Percentiles rank a stretch among this genome's conserved stretches.
Evolutionary conservation across 2,329 filamentous ascomycete genomes (phyloP).

Genomic region (Cladosporium sp.): DNA sequence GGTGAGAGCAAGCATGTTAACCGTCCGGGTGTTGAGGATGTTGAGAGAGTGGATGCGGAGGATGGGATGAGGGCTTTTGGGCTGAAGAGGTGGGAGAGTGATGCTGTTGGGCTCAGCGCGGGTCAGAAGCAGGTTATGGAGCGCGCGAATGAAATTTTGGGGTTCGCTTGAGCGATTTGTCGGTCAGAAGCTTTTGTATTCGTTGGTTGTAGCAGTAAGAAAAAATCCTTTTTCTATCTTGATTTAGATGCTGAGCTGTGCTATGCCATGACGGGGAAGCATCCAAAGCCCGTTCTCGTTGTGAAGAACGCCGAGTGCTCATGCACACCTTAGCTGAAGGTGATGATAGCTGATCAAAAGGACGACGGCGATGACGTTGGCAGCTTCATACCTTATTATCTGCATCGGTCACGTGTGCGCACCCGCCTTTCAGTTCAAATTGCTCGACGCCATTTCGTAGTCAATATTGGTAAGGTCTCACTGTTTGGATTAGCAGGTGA

Average conservation of each 20-base stretch:
- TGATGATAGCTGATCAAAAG: not conserved
- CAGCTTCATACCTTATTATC: too few species aligned
- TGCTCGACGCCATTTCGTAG: not conserved
- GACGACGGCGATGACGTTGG: too few species aligned
- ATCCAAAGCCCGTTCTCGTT: too few species aligned
- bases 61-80: slow-evolving; percentile 59
- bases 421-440: not conserved
- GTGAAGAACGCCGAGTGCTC: too few species aligned
- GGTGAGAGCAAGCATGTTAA: slow-evolving; percentile 60
- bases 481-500: not conserved
- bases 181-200: too few species aligned
- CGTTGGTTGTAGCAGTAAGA: not conserved
- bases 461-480: not conserved
- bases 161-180: slow-evolving; percentile 47
- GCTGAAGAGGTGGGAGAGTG: slow-evolving; percentile 51
- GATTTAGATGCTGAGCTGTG: too few species aligned
- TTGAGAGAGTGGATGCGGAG: slow-evolving; percentile 37
- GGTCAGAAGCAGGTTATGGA: slow-evolving; percentile 55
- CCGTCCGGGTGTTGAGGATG: slow-evolving; percentile 41
- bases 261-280: too few species aligned
- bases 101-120: slow-evolving; percentile 47
- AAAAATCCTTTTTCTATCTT: not conserved
- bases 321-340: not conserved
- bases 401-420: not conserved
- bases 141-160: slow-evolving; percentile 55